These are phyloP conservation scores for Globisporangium viniferum DNA, from an alignment of 352 stramenopile genomes.

Conservation along the genomic window DNA sequence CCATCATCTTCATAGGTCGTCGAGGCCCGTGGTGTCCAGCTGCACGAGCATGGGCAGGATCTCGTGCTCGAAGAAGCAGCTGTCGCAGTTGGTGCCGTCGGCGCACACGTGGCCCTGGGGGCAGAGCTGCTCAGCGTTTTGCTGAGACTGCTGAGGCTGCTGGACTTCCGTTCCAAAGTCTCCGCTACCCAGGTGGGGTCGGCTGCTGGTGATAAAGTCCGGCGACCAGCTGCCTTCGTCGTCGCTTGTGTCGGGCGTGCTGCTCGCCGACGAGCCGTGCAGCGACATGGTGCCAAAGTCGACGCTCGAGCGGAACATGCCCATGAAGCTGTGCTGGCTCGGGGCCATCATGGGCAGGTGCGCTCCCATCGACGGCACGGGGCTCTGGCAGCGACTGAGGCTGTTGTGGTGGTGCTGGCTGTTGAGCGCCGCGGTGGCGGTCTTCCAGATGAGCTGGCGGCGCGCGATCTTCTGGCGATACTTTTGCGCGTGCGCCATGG, in stretches of 20 bases:
- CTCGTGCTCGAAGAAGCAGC: conserved; percentile 34
- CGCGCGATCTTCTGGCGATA: conserved; percentile 30
- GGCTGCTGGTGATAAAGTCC: neutral
- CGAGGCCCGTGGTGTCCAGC: conserved; percentile 19
- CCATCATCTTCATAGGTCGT: neutral
- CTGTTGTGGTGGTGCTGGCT: conserved; percentile 3
- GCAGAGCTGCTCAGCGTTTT: neutral
- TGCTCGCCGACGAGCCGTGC: conserved; percentile 7
- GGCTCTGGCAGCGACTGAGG: neutral
- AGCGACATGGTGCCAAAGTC: conserved; percentile 11
- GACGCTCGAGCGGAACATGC: conserved; percentile 8
- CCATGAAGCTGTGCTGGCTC: conserved; percentile 12
- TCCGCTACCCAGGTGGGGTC: conserved; percentile 5
- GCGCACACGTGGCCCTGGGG: conserved; percentile 10
- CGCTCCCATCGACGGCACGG: conserved; percentile 22
- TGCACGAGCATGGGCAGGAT: conserved; percentile 34
- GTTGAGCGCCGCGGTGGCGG: conserved; percentile 3
- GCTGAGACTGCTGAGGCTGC: neutral
- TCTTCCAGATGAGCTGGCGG: conserved; percentile 24
- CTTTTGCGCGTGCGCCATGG: conserved; percentile 31
- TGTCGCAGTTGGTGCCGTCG: conserved; percentile 15
- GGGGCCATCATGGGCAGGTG: neutral
- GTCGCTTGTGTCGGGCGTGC: conserved; percentile 19
- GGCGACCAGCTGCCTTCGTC: conserved; percentile 16
- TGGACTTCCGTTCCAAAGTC: neutral